Percentiles rank a stretch among this genome's conserved stretches.
Evolutionary conservation across 257 asterid species (phyloP).

Genomic region (Linaria vulgaris): DNA sequence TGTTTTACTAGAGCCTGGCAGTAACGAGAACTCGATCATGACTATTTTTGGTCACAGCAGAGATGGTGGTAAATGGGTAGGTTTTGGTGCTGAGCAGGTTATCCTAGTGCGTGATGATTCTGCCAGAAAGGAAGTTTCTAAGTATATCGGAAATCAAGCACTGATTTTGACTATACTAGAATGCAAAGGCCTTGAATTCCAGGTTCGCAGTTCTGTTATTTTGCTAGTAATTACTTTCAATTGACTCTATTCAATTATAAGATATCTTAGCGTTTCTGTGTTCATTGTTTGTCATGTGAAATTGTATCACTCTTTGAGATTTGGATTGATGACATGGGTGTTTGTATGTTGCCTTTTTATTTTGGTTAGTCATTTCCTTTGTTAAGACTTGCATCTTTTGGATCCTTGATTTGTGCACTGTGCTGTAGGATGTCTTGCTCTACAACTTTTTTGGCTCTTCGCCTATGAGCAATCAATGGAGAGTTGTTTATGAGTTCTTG

Average conservation of each 20-base stretch:
- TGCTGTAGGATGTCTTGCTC: constrained; percentile 57
- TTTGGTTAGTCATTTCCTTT: not conserved
- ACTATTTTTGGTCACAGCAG: constrained; percentile 51
- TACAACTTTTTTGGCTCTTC: constrained; percentile 69
- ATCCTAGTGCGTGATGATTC: constrained; percentile 60
- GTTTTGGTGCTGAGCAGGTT: constrained; percentile 74
- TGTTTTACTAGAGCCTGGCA: constrained; percentile 49
- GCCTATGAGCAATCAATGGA: constrained; percentile 64
- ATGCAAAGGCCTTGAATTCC: constrained; percentile 76
- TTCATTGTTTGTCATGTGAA: too few species aligned
- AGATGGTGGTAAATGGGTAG: constrained; percentile 41
- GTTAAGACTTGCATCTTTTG: not conserved
- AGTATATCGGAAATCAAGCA: constrained; percentile 50
- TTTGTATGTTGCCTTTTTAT: too few species aligned
- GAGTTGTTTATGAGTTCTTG: constrained; percentile 59
- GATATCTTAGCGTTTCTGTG: too few species aligned
- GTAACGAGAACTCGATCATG: constrained; percentile 48
- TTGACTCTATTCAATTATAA: too few species aligned
- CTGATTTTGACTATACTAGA: constrained; percentile 58
- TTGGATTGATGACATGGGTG: not conserved
- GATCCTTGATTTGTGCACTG: not conserved
- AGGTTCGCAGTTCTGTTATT: constrained; percentile 33
- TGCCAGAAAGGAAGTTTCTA: constrained; percentile 38
- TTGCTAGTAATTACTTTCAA: too few species aligned
- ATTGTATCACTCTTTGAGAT: not conserved